phyloP scores from a whole-genome alignment of 768 basidiomycete species.

The Roridomyces roridus region DNA sequence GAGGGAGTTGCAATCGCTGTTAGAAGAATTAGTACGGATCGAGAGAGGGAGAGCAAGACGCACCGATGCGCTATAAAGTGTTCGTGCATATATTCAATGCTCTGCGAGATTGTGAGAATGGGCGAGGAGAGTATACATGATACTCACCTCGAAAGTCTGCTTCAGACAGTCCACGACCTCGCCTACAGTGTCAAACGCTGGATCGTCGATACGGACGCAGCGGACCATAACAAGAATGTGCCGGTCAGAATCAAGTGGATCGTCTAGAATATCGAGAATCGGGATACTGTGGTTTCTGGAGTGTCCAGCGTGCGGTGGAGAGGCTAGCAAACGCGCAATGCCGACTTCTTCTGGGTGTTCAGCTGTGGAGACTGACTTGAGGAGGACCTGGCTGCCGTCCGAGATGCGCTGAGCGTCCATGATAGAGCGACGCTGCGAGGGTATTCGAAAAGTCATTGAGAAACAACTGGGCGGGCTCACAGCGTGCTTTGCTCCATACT shows the following conservation, averaged over 20 bases:
- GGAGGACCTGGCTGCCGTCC: background rate
- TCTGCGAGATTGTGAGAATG: too few relatives aligned
- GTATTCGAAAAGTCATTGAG: background rate
- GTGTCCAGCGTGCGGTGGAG: background rate
- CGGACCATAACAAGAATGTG: background rate
- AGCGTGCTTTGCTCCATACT: too few relatives aligned
- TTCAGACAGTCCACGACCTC: constrained; percentile 33
- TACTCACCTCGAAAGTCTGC: constrained; percentile 28
- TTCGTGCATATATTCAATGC: too few relatives aligned
- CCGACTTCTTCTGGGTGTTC: background rate
- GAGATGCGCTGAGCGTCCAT: constrained; percentile 9
- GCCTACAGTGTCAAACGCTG: constrained; percentile 28
- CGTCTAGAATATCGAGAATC: background rate
- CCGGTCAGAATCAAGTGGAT: background rate
- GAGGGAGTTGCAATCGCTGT: background rate
- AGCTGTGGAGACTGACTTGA: background rate
- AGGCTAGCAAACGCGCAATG: background rate
- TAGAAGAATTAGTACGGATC: too few relatives aligned
- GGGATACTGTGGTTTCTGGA: background rate
- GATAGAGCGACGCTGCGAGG: too few relatives aligned
- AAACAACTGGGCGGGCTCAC: too few relatives aligned
- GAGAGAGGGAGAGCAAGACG: too few relatives aligned
- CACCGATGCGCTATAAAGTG: too few relatives aligned
- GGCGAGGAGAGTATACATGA: background rate
- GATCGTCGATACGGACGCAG: background rate